Base-by-base conservation (phyloP, 2,329 filamentous ascomycete genomes). In the Hansfordia pulvinata region DNA sequence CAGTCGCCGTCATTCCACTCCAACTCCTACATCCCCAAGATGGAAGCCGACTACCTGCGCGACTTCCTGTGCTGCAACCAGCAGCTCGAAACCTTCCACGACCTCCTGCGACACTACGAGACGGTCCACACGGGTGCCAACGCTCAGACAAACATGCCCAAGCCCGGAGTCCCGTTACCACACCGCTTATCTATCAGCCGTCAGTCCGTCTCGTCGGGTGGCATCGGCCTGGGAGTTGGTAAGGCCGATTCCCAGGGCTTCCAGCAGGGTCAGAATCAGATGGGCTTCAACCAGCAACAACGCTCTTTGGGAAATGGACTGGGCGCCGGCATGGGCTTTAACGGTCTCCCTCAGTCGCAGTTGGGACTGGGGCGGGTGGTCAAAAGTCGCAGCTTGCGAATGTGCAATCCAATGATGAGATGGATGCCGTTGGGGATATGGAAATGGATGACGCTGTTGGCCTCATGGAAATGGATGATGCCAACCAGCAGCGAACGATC, bases 21-120 rank as follows among this genome's bases (percentile, higher is more conserved):
- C 1, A 93, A 86, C 6, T 96, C 90, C 15, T 96, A 96, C 49
- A 69, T 94, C 2, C 88, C 86, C 8, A 94, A 93, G 53, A 74
- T 94, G 47, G 90, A 98, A 54, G 88, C 88, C 34, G 90, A 88
- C 47, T 98, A 94, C 52, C 92, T 96, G 83, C 79, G 79, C 53
- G 86, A 96, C 57, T 96, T 96, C 56, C 79, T 79, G 27, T 98
- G 90, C 59, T 98, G 90, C 56, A 85, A 85, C 43, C 71, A 83
- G 43, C 88, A 78, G 17, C 68, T 94, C 39, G 80, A 86, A 14
- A 92, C 86, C 26, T 69, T 98, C 40, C 90, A 98, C 56, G 90
- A 96, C 47, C 65, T 98, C 24, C 63, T 98, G 24, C 85, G 93
- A 48, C 90, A 98, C 52, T 98, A 94, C 49, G 90, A 98, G 54